Base-by-base conservation (phyloP, 2,329 filamentous ascomycete genomes). In the Xylariomycetidae sp. region DNA sequence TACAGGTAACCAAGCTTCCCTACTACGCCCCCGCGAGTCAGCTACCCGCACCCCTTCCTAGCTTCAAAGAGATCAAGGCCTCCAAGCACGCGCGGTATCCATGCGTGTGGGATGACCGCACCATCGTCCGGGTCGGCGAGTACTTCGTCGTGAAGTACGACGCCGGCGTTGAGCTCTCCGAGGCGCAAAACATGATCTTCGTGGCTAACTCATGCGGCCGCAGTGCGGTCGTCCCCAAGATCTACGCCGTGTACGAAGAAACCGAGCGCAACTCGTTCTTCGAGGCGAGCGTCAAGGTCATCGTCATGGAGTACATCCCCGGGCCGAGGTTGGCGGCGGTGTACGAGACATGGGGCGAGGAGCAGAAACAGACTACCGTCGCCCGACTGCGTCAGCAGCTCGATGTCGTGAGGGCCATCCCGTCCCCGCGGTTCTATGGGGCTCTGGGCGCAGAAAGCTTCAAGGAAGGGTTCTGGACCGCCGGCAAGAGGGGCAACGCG, bases 261-360 rank as follows among this genome's bases (percentile, higher is more conserved):
- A n/a, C 7, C 5, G 9, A 29, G 13, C n/a, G 8, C 14, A 7
- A 16, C 7, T 16, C 8, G 7, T 13, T 12, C 5, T 27, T 7
- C 12, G 25, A 12, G 5, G 6, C 12, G 12, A 27, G 16, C n/a
- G 6, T n/a, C n/a, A n/a, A n/a, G 6, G 27, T 29, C 9, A 29
- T 29, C 13, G 13, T 29, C n/a, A 29, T 29, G 27, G 27, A 29
- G 27, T 29, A 14, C 16, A 16, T 29, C 8, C 27, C 13, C 9
- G 27, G 27, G 27, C 5, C 7, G 6, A 29, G 13, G 27, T 16
- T 29, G 27, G n/a, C n/a, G 22, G 8, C 8, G 8, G 8, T 25
- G 22, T 9, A n/a, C 22, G 22, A 25, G 22, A n/a, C 8, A 9
- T 8, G 8, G n/a, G 25, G 16, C 25, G 25, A 27, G 12, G 6